Evolutionary conservation across 2,329 filamentous ascomycete genomes (phyloP).

Genomic region (Beauveria sp.): DNA sequence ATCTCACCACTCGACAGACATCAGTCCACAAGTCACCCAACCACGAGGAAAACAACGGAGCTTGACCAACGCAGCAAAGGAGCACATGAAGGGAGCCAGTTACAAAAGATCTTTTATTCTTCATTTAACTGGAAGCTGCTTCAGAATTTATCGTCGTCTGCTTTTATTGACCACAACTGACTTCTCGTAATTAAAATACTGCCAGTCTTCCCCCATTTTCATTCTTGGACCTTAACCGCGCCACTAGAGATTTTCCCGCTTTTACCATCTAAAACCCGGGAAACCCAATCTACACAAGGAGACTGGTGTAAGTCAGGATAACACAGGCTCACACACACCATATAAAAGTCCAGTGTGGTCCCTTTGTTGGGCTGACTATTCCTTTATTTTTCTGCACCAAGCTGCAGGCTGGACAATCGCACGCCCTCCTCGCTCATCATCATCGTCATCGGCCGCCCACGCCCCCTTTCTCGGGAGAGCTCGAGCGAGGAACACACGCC

Average conservation of each 20-base stretch:
- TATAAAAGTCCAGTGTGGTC: not conserved
- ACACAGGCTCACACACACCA: not conserved
- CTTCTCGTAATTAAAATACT: not conserved
- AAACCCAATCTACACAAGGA: not conserved
- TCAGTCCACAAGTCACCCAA: conserved; percentile 11
- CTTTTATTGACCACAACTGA: not conserved
- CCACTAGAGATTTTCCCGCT: not conserved
- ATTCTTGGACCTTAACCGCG: not conserved
- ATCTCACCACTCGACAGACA: conserved; percentile 8
- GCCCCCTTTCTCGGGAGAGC: not conserved
- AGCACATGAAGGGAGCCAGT: not conserved
- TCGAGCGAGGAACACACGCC: not conserved
- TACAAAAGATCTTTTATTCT: not conserved
- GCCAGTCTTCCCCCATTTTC: too few species aligned
- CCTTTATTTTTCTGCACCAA: not conserved
- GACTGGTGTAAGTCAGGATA: not conserved
- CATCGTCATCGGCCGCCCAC: not conserved
- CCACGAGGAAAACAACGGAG: conserved; percentile 1
- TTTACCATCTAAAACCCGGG: not conserved
- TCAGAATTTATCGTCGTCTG: not conserved
- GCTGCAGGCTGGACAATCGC: not conserved
- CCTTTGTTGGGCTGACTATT: not conserved
- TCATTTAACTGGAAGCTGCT: too few species aligned
- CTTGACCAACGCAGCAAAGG: not conserved
- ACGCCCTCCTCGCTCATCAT: not conserved